phyloP scores from a whole-genome alignment of 2,329 filamentous ascomycete genomes.

The Xylaria polymorpha region DNA sequence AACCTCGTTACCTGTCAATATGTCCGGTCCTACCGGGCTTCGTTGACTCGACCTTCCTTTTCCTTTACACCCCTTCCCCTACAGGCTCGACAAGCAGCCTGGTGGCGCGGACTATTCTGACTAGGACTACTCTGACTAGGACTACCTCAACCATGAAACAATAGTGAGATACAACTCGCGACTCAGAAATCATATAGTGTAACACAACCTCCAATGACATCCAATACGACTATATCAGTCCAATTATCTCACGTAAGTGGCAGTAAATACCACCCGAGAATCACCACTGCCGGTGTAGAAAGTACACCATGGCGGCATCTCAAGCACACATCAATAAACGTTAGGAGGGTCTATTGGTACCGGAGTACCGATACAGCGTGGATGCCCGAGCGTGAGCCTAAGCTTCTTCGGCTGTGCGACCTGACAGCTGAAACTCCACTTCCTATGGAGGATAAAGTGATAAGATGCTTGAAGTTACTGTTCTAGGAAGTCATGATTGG shows the following conservation, averaged over 20 bases:
- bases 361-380: neutral
- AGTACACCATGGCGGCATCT: neutral
- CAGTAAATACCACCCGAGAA: neutral
- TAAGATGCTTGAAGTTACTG: slow-evolving; percentile 12
- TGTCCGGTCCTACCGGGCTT: neutral
- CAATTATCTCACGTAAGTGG: neutral
- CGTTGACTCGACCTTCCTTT: neutral
- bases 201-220: neutral
- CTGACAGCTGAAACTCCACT: slow-evolving; percentile 21
- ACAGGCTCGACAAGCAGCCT: neutral
- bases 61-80: slow-evolving; percentile 1
- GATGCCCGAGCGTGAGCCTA: neutral
- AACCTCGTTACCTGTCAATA: neutral
- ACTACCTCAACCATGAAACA: neutral
- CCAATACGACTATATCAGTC: neutral
- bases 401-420: neutral
- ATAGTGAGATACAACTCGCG: neutral
- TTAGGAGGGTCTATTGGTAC: neutral
- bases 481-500: neutral
- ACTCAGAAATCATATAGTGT: neutral
- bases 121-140: slow-evolving; percentile 5
- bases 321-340: neutral
- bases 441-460: neutral
- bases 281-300: neutral
- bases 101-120: neutral